These are phyloP conservation scores for Penicillium sumatraense DNA, from an alignment of 2,329 filamentous ascomycete genomes.

Conservation along the genomic window DNA sequence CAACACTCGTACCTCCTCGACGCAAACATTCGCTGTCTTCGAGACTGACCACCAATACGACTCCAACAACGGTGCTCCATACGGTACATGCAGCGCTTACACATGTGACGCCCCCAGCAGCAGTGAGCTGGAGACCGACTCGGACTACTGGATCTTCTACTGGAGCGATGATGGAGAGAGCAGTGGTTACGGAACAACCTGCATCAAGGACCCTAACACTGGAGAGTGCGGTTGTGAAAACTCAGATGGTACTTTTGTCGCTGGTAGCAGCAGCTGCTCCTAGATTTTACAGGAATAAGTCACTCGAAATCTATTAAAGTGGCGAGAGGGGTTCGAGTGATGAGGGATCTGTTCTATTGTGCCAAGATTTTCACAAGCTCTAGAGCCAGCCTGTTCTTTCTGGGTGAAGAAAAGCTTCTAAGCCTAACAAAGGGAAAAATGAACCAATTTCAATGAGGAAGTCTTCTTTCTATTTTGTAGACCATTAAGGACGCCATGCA, in stretches of 20 bases:
- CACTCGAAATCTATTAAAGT: background rate
- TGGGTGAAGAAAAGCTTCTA: background rate
- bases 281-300: slow-evolving; percentile 11
- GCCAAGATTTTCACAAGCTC: background rate
- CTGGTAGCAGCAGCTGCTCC: slow-evolving; percentile 32
- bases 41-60: slow-evolving; percentile 53
- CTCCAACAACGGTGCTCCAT: slow-evolving; percentile 48
- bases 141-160: slow-evolving; percentile 51
- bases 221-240: slow-evolving; percentile 50
- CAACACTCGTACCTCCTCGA: slow-evolving; percentile 41
- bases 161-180: slow-evolving; percentile 32
- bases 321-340: too few relatives aligned
- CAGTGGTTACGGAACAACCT: slow-evolving; percentile 33
- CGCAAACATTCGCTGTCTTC: slow-evolving; percentile 46
- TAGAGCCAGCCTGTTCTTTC: background rate
- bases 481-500: background rate
- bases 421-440: background rate
- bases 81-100: slow-evolving; percentile 53
- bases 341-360: background rate
- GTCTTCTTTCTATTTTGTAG: background rate
- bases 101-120: slow-evolving; percentile 42
- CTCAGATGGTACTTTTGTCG: slow-evolving; percentile 45
- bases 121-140: slow-evolving; percentile 33
- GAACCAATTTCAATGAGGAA: background rate
- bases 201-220: slow-evolving; percentile 45